Evolutionary conservation across 2,329 filamentous ascomycete genomes (phyloP), one percentile per base, ranked within the genome.

Genomic region (Aspergillus caelatus): DNA sequence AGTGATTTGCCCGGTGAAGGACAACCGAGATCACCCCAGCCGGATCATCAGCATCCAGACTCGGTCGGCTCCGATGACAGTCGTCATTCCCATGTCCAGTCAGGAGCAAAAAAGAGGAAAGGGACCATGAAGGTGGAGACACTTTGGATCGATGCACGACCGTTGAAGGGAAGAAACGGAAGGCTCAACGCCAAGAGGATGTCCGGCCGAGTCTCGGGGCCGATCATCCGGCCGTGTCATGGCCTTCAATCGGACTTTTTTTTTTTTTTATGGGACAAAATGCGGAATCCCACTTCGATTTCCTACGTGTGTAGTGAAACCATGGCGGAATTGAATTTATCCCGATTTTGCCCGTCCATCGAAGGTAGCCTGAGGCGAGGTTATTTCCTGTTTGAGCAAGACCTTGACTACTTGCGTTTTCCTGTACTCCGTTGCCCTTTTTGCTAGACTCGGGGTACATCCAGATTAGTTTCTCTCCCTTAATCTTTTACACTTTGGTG

Each of bases 21-120:
- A 48, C 52, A 61, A 46, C 68, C 62, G 66, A 68, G 66, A 69
- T 71, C 69, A 71, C 68, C 69, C 67, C 68, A 70, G 68, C 67
- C 68, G 68, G 68, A 70, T 66, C 57, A 43, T 62, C 59, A 43
- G 55, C 45, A 68, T 70, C 68, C 68, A 70, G 62, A 62, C 62
- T 70, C 67, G 67, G 66, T 64, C 66, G 68, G 67, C 64, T 70
- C 65, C 67, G 68, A 68, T 57, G 62, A 57, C 23, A 55, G 54
- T 55, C 57, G 60, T 58, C 48, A 34, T 53, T 56, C 4, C 11
- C n/a, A 9, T 28, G 28, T 46, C 59, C 62, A 64, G 55, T 62
- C 26, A 62, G 46, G 28, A 62, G 55, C 10, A 39, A 30, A 52
- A 54, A n/a, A 19, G 3, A 60, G 50, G 61, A 30, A 60, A 56